These are phyloP conservation scores for Schwanniomyces vanrijiae DNA, from an alignment of 805 yeast genomes.

Conservation along the genomic window DNA sequence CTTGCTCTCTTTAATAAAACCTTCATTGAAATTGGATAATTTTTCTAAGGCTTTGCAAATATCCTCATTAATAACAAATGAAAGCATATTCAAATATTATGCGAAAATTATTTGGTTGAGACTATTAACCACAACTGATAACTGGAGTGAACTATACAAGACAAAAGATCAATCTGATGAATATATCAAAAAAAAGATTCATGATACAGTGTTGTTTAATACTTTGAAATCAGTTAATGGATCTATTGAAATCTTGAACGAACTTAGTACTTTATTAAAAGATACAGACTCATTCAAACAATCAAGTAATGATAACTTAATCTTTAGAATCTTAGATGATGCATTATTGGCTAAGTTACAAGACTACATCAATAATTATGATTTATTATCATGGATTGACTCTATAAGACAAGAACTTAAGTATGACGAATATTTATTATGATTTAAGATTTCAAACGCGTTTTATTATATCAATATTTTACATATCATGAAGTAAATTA, in stretches of 20 bases:
- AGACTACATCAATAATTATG: constrained; percentile 1
- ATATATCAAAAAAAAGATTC: constrained; percentile 35
- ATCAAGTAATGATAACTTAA: background rate
- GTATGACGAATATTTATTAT: background rate
- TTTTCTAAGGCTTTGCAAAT: constrained; percentile 51
- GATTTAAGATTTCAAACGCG: background rate
- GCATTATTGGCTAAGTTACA: constrained; percentile 3
- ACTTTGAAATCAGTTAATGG: constrained; percentile 35
- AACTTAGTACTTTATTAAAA: constrained; percentile 14
- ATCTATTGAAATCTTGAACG: constrained; percentile 9
- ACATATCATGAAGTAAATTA: background rate
- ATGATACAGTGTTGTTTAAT: constrained; percentile 43
- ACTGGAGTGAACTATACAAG: constrained; percentile 45
- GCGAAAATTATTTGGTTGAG: constrained; percentile 55
- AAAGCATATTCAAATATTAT: constrained; percentile 18
- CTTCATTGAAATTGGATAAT: constrained; percentile 12
- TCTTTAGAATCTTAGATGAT: background rate
- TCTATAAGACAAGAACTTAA: constrained; percentile 21
- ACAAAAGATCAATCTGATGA: constrained; percentile 42
- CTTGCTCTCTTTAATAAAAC: constrained; percentile 47
- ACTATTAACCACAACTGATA: constrained; percentile 48
- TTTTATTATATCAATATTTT: background rate
- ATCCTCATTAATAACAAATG: constrained; percentile 39
- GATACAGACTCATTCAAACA: constrained; percentile 1
- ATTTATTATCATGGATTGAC: constrained; percentile 14